Conservation (phyloP, 2,329 filamentous ascomycete genomes). For the Colletotrichum gloeosporioides region DNA sequence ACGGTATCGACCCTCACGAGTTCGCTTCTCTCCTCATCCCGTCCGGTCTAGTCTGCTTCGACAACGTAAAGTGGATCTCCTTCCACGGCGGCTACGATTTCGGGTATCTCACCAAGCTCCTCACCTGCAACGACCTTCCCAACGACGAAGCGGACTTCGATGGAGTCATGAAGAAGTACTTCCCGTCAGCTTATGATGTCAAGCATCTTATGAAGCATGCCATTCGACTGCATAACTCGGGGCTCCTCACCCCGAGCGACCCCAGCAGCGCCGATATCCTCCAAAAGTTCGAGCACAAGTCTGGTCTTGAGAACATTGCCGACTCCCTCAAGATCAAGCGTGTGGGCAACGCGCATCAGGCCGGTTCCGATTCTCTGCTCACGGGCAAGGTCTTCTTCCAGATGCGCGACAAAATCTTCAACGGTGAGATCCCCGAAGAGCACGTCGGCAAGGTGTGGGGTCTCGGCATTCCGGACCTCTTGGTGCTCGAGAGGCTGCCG, state of each 20-base stretch:
- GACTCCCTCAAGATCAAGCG: constrained; percentile 92
- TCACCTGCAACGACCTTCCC: constrained; percentile 82
- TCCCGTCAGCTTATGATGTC: constrained; percentile 92
- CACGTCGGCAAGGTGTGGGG: constrained; percentile 94
- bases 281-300: constrained; percentile 86
- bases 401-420: constrained; percentile 87
- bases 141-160: constrained; percentile 92
- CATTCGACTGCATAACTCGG: constrained; percentile 70
- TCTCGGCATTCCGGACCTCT: constrained; percentile 74
- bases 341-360: constrained; percentile 87
- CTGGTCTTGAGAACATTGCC: constrained; percentile 90
- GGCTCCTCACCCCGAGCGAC: constrained; percentile 67
- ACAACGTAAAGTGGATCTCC: constrained; percentile 93
- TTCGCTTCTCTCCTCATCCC: constrained; percentile 92
- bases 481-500: constrained; percentile 40
- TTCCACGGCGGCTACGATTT: constrained; percentile 99
- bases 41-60: constrained; percentile 86
- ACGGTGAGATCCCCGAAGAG: constrained; percentile 79
- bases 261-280: constrained; percentile 75
- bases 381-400: constrained; percentile 96
- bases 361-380: constrained; percentile 90
- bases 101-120: constrained; percentile 93
- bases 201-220: constrained; percentile 97
- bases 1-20: constrained; percentile 87
- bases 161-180: constrained; percentile 87